Percentiles rank a stretch among this genome's conserved stretches.
Conservation (phyloP, 306 rosid species). For the Corylus heterophylla region DNA sequence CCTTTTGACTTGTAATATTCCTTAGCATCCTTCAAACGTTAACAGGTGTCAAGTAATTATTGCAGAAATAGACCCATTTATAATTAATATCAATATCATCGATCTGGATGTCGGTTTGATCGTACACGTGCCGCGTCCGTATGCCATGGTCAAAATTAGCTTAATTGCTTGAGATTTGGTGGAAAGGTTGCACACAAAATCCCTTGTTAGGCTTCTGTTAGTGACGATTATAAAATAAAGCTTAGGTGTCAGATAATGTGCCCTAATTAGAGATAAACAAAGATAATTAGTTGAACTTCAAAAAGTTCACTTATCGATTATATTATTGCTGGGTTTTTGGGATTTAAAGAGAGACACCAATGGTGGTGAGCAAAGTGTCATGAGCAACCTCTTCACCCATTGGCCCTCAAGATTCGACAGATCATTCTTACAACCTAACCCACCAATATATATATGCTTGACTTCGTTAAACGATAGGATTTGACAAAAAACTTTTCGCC, state of each 20-base stretch:
- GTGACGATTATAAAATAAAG: background rate
- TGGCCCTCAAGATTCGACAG: slow-evolving; percentile 37
- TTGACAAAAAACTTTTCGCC: background rate
- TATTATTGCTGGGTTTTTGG: background rate
- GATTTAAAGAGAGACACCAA: slow-evolving; percentile 24
- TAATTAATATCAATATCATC: background rate
- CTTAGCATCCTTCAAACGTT: background rate
- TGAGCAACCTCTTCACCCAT: slow-evolving; percentile 13
- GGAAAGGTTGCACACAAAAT: slow-evolving; percentile 6
- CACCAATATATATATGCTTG: slow-evolving; percentile 31
- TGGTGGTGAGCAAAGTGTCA: slow-evolving; percentile 38
- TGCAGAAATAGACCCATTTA: background rate
- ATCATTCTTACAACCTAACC: slow-evolving; percentile 62
- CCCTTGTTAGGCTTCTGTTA: background rate
- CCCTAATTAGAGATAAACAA: slow-evolving; percentile 5
- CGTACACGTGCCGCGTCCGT: slow-evolving; percentile 36
- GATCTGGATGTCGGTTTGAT: background rate
- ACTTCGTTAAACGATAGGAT: slow-evolving; percentile 5
- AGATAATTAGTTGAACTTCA: background rate
- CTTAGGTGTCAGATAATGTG: background rate
- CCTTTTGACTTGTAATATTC: slow-evolving; percentile 7
- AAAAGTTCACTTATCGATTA: background rate
- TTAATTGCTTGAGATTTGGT: slow-evolving; percentile 15
- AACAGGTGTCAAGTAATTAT: slow-evolving; percentile 18
- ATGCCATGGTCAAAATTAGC: slow-evolving; percentile 40